phyloP scores from a whole-genome alignment of 164 flowering plant genomes.

The Magnolia sinica region DNA sequence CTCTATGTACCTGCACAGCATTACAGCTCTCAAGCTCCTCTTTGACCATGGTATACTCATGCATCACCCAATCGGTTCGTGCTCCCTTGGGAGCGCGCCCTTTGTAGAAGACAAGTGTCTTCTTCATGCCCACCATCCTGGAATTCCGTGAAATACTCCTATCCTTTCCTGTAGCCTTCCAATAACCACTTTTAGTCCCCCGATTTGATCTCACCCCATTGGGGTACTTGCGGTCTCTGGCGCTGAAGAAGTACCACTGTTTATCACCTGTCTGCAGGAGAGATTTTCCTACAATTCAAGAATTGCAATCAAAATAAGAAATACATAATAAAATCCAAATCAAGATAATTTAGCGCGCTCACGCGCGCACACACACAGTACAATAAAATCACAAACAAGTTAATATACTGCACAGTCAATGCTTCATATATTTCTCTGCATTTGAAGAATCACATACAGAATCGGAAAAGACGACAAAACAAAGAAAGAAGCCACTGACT shows the following conservation, averaged over 20 bases:
- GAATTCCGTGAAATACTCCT: conserved; percentile 51
- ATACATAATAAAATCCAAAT: not conserved
- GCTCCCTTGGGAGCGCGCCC: conserved; percentile 87
- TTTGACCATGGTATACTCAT: conserved; percentile 80
- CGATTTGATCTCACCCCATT: conserved; percentile 78
- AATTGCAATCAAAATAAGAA: not conserved
- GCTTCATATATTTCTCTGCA: not conserved
- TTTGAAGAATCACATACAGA: not conserved
- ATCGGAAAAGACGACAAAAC: not conserved
- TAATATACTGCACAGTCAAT: too few relatives aligned
- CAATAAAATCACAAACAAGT: too few relatives aligned
- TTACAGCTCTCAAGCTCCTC: conserved; percentile 81
- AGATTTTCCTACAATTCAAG: conserved; percentile 35
- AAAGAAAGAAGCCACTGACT: too few relatives aligned
- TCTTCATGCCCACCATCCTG: conserved; percentile 71
- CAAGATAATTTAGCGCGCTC: not conserved
- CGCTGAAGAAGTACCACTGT: conserved; percentile 92
- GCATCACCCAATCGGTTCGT: conserved; percentile 99
- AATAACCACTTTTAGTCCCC: conserved; percentile 76
- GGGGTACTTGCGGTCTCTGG: conserved; percentile 83
- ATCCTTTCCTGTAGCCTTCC: conserved; percentile 98
- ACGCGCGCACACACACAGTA: too few relatives aligned
- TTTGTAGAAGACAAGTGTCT: conserved; percentile 73
- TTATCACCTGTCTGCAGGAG: conserved; percentile 70
- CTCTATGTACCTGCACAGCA: conserved; percentile 40